phyloP scores from a whole-genome alignment of 257 asterid species.

The Przewalskia tangutica region DNA sequence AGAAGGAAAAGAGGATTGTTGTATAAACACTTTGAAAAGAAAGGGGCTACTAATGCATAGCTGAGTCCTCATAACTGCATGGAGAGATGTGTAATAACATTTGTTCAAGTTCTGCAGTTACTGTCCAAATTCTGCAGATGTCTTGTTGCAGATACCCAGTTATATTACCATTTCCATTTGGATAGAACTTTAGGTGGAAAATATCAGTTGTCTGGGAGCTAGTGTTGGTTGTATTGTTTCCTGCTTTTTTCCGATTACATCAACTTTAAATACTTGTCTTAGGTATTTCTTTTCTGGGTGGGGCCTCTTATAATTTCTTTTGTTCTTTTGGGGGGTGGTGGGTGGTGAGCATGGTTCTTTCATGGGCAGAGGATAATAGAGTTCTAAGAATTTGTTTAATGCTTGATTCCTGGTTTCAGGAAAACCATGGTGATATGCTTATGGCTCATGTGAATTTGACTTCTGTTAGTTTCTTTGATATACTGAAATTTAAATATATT shows the following conservation, averaged over 20 bases:
- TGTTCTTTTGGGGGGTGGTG: background rate
- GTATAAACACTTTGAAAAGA: background rate
- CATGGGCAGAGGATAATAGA: background rate
- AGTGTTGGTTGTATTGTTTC: background rate
- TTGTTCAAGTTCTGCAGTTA: background rate
- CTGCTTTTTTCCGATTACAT: background rate
- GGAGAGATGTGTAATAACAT: background rate
- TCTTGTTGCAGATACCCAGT: background rate
- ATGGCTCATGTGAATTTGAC: background rate
- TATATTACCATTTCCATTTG: background rate
- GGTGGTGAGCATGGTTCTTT: background rate
- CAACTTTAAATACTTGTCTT: background rate
- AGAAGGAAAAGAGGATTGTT: background rate
- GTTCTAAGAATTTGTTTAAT: background rate
- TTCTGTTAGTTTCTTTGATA: background rate
- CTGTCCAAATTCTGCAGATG: background rate
- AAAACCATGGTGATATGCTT: background rate
- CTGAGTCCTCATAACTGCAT: background rate
- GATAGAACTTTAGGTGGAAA: background rate
- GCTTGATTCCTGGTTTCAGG: background rate
- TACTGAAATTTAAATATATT: background rate
- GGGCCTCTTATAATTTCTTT: background rate
- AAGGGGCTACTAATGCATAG: background rate
- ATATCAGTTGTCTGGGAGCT: background rate
- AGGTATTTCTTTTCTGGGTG: background rate